Base-by-base conservation (phyloP, 345 rosid genomes). In the Syzygium grande region DNA sequence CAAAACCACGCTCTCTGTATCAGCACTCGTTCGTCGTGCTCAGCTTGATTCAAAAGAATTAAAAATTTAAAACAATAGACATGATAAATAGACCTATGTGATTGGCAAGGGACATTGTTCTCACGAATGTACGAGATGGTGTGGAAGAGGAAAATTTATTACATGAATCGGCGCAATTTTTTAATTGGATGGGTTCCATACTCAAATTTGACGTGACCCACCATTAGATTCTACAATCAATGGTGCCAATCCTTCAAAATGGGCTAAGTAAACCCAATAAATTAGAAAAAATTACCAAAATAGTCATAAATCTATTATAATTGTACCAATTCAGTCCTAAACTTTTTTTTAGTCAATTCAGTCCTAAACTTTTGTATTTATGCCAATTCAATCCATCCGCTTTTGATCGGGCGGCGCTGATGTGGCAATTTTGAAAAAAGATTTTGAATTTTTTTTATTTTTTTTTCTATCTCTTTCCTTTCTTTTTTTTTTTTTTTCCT, bases 11-110 rank as follows among this genome's bases (percentile, higher is more conserved):
- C 46, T 34, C 79, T 17, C 5, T 30, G 25, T 34, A 19, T 9
- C 7, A 3, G 41, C 1, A 4, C 22, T 55, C 4, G 4, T 21
- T 8, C 11, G 2, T 68, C 1, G 0, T 34, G 49, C 5, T 34
- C 25, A 9, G 9, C 80, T 68, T 23, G 11, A 34, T 11, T 34
- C 3, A 5, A 19, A 4, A 9, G 25, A 30, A 68, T 8, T 30
- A 34, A 1, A 68, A 8, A 17, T 68, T 34, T 17, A 3, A 34
- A 68, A 34, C 80, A 30, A 4, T 6, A 68, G 17, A 41, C 7
- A 3, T 21, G 46, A 34, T 9, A 9, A 17, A 34, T 68, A 4
- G 46, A 68, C 23, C 46, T 17, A 38, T 34, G 3, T 68, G 46
- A 34, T 34, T 19, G 80, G 46, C 1, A 9, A 68, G 80, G 80